phyloP scores from a whole-genome alignment of 148 eudicot genomes.

The Amaranthus hypochondriacus region DNA sequence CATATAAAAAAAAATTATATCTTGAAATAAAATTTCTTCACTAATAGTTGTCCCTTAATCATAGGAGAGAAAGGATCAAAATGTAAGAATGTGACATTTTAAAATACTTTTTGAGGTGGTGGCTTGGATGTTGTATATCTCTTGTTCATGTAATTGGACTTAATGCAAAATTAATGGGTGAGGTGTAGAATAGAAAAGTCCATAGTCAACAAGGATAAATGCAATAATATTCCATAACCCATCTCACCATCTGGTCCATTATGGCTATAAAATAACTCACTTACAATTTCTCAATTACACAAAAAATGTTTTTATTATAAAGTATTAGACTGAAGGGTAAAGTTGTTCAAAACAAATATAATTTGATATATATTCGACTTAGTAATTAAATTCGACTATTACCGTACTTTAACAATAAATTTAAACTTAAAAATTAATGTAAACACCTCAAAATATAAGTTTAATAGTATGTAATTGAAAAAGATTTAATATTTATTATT shows the following conservation, averaged over 20 bases:
- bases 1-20: too few species aligned
- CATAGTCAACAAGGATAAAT: conserved; percentile 4
- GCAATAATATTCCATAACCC: conserved; percentile 4
- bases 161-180: neutral
- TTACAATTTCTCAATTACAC: neutral
- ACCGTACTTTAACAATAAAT: neutral
- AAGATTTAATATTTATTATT: neutral
- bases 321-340: neutral
- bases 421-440: neutral
- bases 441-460: neutral
- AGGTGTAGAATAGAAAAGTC: neutral
- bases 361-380: too few species aligned
- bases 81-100: too few species aligned
- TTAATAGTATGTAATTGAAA: neutral
- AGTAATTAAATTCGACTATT: too few species aligned
- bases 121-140: too few species aligned
- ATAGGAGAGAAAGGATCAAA: too few species aligned
- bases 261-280: neutral
- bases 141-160: too few species aligned
- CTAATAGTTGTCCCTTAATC: too few species aligned
- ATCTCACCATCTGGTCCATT: conserved; percentile 6
- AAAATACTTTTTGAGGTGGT: too few species aligned
- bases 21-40: too few species aligned
- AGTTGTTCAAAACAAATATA: too few species aligned
- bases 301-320: neutral